Evolutionary conservation across 495 filamentous ascomycete species (phyloP).

Genomic region (Xylaria castorea): DNA sequence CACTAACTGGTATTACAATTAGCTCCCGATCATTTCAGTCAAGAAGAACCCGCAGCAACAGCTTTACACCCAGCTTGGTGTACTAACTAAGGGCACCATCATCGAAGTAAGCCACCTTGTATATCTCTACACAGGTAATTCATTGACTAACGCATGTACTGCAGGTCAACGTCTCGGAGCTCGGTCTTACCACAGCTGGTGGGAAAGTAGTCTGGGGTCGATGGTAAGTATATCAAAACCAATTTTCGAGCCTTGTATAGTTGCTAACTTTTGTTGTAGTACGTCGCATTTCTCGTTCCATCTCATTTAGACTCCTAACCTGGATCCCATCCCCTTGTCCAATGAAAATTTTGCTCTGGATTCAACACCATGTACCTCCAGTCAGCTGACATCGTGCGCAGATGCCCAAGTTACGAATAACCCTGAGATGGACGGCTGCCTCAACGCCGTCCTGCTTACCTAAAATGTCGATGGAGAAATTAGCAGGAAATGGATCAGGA

Average conservation of each 20-base stretch:
- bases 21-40: slow-evolving; percentile 79
- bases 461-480: not conserved
- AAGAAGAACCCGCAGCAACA: slow-evolving; percentile 99
- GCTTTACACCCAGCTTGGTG: slow-evolving; percentile 92
- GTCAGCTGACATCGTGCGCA: slow-evolving; percentile 64
- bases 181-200: slow-evolving; percentile 89
- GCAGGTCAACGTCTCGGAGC: slow-evolving; percentile 84
- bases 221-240: slow-evolving; percentile 14
- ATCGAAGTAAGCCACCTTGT: slow-evolving; percentile 60
- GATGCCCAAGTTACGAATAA: slow-evolving; percentile 77
- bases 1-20: not conserved
- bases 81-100: slow-evolving; percentile 88
- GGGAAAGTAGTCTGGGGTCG: slow-evolving; percentile 88
- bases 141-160: not conserved
- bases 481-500: not conserved
- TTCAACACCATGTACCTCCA: not conserved
- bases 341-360: not conserved
- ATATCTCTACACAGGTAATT: not conserved
- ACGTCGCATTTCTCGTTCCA: slow-evolving; percentile 75
- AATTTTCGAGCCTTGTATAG: not conserved
- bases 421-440: slow-evolving; percentile 67
- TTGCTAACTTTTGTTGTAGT: slow-evolving; percentile 9
- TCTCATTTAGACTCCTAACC: slow-evolving; percentile 66
- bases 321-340: not conserved
- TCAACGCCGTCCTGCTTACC: slow-evolving; percentile 37